Percentiles rank a stretch among this genome's conserved stretches.
phyloP scores from a whole-genome alignment of 179 eudicot species.

The Heliamphora pulchella region DNA sequence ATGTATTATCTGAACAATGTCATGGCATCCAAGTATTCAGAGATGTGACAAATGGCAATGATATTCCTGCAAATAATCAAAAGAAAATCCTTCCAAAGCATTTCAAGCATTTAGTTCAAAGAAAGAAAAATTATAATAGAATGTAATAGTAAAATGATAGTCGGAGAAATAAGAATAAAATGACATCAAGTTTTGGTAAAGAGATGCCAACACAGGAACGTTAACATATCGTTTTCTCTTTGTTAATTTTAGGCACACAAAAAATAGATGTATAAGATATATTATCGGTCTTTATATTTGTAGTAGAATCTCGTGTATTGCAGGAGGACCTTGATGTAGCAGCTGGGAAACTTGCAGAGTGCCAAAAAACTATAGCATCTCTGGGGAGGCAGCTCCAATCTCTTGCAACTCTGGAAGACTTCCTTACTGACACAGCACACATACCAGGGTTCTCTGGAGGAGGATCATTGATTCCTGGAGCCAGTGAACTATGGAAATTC shows the following conservation, averaged over 20 bases:
- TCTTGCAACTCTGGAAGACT: conserved; percentile 73
- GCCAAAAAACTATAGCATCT: conserved; percentile 76
- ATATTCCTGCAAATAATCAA: too few relatives aligned
- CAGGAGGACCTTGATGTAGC: conserved; percentile 66
- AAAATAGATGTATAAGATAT: background rate
- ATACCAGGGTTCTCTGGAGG: conserved; percentile 45
- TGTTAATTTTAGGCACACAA: background rate
- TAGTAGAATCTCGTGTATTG: conserved; percentile 13
- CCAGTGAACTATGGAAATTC: conserved; percentile 41
- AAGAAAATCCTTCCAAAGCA: too few relatives aligned
- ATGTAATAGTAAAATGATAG: too few relatives aligned
- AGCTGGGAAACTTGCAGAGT: conserved; percentile 71
- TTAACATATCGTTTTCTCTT: too few relatives aligned
- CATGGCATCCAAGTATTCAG: too few relatives aligned
- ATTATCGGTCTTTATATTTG: background rate
- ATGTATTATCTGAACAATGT: too few relatives aligned
- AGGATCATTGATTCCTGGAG: conserved; percentile 23
- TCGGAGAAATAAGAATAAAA: too few relatives aligned
- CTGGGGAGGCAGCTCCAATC: conserved; percentile 68
- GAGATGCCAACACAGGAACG: too few relatives aligned
- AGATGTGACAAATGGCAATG: too few relatives aligned
- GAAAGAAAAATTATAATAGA: too few relatives aligned
- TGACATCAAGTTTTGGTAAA: too few relatives aligned
- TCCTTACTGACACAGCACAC: conserved; percentile 59
- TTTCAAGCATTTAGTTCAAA: too few relatives aligned